Percentiles rank a stretch among this genome's conserved stretches.
phyloP scores from a whole-genome alignment of 1,139 yeast species.

The Neolecta irregularis region DNA sequence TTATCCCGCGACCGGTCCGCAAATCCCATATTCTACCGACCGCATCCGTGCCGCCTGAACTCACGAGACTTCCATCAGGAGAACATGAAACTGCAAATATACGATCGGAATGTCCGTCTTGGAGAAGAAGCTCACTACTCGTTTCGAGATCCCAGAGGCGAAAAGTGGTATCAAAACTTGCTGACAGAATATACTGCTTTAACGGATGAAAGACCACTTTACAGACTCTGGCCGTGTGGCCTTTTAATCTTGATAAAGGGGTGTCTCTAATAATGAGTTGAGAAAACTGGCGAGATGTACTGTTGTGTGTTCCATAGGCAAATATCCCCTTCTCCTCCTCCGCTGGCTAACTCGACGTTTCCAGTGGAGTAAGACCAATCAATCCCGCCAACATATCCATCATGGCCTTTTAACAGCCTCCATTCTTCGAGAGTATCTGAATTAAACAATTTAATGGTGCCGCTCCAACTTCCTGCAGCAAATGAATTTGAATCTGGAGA shows the following conservation, averaged over 20 bases:
- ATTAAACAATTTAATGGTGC: slow-evolving; percentile 41
- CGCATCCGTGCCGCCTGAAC: slow-evolving; percentile 71
- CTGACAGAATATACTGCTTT: slow-evolving; percentile 41
- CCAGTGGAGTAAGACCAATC: slow-evolving; percentile 4
- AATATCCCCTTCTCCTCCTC: slow-evolving; percentile 22
- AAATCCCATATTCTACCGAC: slow-evolving; percentile 72
- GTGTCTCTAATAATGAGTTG: too few species aligned
- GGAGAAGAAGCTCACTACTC: slow-evolving; percentile 35
- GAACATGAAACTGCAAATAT: slow-evolving; percentile 53
- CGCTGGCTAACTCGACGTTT: slow-evolving; percentile 11
- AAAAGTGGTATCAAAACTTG: slow-evolving; percentile 85
- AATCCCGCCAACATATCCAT: slow-evolving; percentile 54
- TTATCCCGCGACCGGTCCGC: slow-evolving; percentile 55
- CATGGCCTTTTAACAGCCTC: slow-evolving; percentile 27
- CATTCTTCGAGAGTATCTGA: slow-evolving; percentile 25
- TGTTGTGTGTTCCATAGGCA: slow-evolving; percentile 13
- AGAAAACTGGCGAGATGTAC: too few species aligned
- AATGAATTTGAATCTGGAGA: slow-evolving; percentile 28
- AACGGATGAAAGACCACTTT: slow-evolving; percentile 54
- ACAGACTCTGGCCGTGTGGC: slow-evolving; percentile 46
- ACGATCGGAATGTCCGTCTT: slow-evolving; percentile 78
- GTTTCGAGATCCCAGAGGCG: slow-evolving; percentile 61
- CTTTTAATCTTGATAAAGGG: slow-evolving; percentile 20
- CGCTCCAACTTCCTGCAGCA: slow-evolving; percentile 79
- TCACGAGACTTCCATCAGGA: slow-evolving; percentile 60